These are phyloP conservation scores for Batkoa obscura DNA, from an alignment of 371 early-diverging fungal genomes.

Conservation along the genomic window DNA sequence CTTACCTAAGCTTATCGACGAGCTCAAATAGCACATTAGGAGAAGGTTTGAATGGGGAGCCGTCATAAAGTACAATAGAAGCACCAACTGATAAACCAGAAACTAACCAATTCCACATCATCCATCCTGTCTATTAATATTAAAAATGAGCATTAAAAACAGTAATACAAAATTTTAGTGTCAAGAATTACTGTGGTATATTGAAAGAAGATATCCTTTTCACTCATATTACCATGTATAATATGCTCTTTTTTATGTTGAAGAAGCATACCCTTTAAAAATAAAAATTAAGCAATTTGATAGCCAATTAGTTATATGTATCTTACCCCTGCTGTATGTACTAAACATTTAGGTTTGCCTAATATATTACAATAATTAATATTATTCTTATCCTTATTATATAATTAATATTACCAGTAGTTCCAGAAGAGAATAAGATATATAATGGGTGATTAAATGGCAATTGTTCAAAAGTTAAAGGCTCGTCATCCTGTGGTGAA, in stretches of 20 bases:
- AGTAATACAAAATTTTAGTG: too few relatives aligned
- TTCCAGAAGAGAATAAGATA: constrained; percentile 93
- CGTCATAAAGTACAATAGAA: constrained; percentile 81
- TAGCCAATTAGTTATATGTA: too few relatives aligned
- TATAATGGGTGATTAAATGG: constrained; percentile 88
- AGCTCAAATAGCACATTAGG: constrained; percentile 59
- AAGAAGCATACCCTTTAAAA: constrained; percentile 41
- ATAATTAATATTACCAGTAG: too few relatives aligned
- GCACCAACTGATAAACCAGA: constrained; percentile 55
- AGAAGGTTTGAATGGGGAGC: constrained; percentile 81
- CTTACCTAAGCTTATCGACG: constrained; percentile 40
- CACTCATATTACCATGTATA: constrained; percentile 57
- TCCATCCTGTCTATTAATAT: constrained; percentile 60
- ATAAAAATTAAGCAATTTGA: not conserved
- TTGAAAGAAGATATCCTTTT: constrained; percentile 69
- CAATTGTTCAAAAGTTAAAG: constrained; percentile 54
- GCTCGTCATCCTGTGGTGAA: constrained; percentile 4
- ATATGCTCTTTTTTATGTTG: constrained; percentile 89
- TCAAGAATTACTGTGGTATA: constrained; percentile 53
- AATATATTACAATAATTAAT: too few relatives aligned
- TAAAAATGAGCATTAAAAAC: too few relatives aligned
- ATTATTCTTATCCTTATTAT: too few relatives aligned
- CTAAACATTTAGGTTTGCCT: constrained; percentile 97
- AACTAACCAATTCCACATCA: constrained; percentile 99
- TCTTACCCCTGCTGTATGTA: constrained; percentile 71